Evolutionary conservation across 805 yeast species (phyloP).

Genomic region (Wickerhamomyces hampshirensis): DNA sequence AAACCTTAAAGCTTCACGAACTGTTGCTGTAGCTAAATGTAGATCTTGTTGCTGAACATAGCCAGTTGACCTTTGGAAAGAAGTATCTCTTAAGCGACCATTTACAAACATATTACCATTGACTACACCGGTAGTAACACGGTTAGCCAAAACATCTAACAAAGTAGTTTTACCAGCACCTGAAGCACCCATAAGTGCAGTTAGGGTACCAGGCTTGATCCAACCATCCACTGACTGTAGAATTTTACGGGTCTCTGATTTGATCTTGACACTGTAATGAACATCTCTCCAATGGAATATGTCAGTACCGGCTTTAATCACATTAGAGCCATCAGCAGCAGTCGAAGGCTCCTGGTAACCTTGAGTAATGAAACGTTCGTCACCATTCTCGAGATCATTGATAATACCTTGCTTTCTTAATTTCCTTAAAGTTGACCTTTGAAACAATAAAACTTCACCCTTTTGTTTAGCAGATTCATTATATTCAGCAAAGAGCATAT

Average conservation of each 20-base stretch:
- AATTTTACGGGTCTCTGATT: constrained; percentile 54
- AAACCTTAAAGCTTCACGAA: constrained; percentile 65
- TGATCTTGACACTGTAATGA: constrained; percentile 63
- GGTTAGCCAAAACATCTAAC: constrained; percentile 64
- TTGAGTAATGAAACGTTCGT: constrained; percentile 25
- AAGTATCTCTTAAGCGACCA: constrained; percentile 53
- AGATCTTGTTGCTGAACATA: constrained; percentile 77
- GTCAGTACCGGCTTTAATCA: constrained; percentile 35
- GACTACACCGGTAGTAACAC: constrained; percentile 67
- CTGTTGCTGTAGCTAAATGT: constrained; percentile 61
- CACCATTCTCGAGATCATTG: constrained; percentile 25
- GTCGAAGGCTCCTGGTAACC: constrained; percentile 16
- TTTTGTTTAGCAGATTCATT: constrained; percentile 61
- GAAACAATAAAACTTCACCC: constrained; percentile 68
- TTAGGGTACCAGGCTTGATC: constrained; percentile 79
- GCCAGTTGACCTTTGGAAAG: constrained; percentile 51
- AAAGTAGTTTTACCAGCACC: constrained; percentile 82
- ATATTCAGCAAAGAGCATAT: constrained; percentile 50
- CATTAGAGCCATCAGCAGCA: constrained; percentile 21
- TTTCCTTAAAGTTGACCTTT: constrained; percentile 41
- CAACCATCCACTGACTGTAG: constrained; percentile 69
- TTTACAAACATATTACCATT: constrained; percentile 65
- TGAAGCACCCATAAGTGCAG: constrained; percentile 74
- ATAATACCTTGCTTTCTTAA: constrained; percentile 35
- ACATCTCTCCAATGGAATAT: constrained; percentile 78